Evolutionary conservation across 768 basidiomycete species (phyloP).

Genomic region (Royoungia palumana): DNA sequence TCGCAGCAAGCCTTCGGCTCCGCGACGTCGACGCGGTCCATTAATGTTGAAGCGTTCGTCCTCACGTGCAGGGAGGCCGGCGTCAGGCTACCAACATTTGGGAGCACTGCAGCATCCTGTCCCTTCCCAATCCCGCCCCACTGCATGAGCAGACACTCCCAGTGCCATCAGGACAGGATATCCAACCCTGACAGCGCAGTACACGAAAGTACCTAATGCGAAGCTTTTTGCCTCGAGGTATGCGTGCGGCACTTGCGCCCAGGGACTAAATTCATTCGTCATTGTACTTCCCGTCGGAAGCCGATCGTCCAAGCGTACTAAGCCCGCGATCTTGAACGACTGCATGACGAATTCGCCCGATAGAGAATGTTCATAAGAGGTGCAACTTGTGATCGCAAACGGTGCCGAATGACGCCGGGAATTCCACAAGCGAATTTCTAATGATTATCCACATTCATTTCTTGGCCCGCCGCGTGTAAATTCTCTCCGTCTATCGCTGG

Average conservation of each 20-base stretch:
- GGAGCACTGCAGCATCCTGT: conserved; percentile 10
- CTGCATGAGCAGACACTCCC: conserved; percentile 12
- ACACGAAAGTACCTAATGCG: conserved; percentile 28
- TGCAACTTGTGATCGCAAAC: conserved; percentile 11
- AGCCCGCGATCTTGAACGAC: conserved; percentile 16
- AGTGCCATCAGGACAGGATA: conserved; percentile 13
- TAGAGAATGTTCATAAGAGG: conserved; percentile 3
- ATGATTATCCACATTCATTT: conserved; percentile 31
- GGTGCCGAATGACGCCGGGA: conserved; percentile 21
- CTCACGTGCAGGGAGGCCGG: conserved; percentile 20
- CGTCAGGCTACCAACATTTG: conserved; percentile 6
- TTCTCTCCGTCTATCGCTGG: conserved; percentile 27
- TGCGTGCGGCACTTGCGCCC: conserved; percentile 33
- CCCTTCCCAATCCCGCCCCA: conserved; percentile 13
- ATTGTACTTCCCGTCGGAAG: conserved; percentile 27
- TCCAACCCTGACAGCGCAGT: conserved; percentile 34
- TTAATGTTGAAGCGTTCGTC: conserved; percentile 3
- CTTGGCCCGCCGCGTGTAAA: conserved; percentile 26
- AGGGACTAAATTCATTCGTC: conserved; percentile 27
- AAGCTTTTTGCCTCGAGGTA: conserved; percentile 32
- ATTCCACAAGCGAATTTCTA: conserved; percentile 24
- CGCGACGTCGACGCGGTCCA: conserved; percentile 14
- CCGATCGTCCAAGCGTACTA: conserved; percentile 19
- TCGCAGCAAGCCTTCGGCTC: conserved; percentile 26
- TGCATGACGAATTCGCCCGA: conserved; percentile 9